Evolutionary conservation across 148 eudicot genomes (phyloP).

Genomic region (Diospyros kaki): DNA sequence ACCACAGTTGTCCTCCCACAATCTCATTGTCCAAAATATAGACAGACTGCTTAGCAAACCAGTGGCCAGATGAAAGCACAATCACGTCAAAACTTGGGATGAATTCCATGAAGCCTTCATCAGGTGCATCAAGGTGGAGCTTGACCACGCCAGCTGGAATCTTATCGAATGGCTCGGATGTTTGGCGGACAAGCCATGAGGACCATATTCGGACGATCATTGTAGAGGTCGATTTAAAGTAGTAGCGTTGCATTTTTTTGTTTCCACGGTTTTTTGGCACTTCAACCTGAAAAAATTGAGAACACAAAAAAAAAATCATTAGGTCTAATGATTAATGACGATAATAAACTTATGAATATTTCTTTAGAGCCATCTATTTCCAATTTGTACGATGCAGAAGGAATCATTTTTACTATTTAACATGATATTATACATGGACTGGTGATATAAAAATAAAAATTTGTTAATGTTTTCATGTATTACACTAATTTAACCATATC

Average conservation of each 20-base stretch:
- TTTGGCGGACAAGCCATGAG: constrained; percentile 89
- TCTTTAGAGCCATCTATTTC: no score
- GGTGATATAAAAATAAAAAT: no score
- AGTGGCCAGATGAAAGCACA: constrained; percentile 93
- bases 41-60: constrained; percentile 89
- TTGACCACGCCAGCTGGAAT: constrained; percentile 59
- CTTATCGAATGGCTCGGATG: constrained; percentile 46
- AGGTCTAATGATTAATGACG: background rate
- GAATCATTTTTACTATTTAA: no score
- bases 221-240: constrained; percentile 69
- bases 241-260: constrained; percentile 82
- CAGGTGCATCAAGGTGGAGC: constrained; percentile 86
- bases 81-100: constrained; percentile 59
- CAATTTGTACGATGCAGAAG: no score
- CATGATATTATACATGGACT: no score
- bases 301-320: background rate
- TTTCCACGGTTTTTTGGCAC: constrained; percentile 88
- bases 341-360: background rate
- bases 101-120: constrained; percentile 60
- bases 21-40: constrained; percentile 76
- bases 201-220: constrained; percentile 91
- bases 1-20: constrained; percentile 87
- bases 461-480: no score
- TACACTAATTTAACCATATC: no score
- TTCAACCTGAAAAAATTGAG: constrained; percentile 48